A percentile compares a stretch with the other conserved stretches of the same genome.
phyloP scores from a whole-genome alignment of 1,284 basidiomycete species.

The Violaceomyces palustris region DNA sequence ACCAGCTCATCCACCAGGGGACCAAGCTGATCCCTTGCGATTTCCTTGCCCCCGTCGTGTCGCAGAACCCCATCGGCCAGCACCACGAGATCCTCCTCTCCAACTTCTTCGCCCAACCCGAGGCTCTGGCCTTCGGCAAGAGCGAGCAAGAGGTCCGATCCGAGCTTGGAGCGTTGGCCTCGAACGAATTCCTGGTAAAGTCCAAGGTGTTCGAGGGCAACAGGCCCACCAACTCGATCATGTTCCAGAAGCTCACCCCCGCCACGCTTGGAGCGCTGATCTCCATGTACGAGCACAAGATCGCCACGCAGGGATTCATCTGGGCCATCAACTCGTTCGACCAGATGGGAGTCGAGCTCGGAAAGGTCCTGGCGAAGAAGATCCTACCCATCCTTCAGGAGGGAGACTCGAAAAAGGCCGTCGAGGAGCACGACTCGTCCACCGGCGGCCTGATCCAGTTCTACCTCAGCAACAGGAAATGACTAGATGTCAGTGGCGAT shows the following conservation, averaged over 20 bases:
- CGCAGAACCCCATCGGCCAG: constrained; percentile 80
- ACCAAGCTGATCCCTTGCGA: constrained; percentile 70
- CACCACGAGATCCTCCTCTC: constrained; percentile 95
- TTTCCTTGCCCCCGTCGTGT: constrained; percentile 89
- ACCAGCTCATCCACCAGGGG: constrained; percentile 87
- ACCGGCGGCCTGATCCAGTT: constrained; percentile 38
- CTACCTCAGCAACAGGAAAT: constrained; percentile 39
- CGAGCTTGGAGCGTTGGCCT: constrained; percentile 69
- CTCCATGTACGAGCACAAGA: constrained; percentile 97
- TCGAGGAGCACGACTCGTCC: constrained; percentile 74
- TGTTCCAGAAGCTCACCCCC: constrained; percentile 89
- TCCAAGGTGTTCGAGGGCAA: constrained; percentile 98
- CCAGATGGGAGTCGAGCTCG: constrained; percentile 63
- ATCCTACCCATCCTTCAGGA: constrained; percentile 80
- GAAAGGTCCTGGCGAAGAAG: constrained; percentile 88
- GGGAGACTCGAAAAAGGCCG: constrained; percentile 67
- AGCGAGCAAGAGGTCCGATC: constrained; percentile 78
- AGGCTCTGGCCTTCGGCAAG: constrained; percentile 92
- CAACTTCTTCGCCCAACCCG: constrained; percentile 95
- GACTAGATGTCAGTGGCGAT: no score
- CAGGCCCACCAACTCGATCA: constrained; percentile 90
- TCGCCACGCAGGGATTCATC: constrained; percentile 91
- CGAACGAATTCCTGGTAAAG: constrained; percentile 80
- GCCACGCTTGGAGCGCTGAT: constrained; percentile 81
- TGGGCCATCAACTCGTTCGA: constrained; percentile 97